These are phyloP conservation scores for Microbotryum violaceum DNA, from an alignment of 1,284 basidiomycete genomes.

Conservation along the genomic window DNA sequence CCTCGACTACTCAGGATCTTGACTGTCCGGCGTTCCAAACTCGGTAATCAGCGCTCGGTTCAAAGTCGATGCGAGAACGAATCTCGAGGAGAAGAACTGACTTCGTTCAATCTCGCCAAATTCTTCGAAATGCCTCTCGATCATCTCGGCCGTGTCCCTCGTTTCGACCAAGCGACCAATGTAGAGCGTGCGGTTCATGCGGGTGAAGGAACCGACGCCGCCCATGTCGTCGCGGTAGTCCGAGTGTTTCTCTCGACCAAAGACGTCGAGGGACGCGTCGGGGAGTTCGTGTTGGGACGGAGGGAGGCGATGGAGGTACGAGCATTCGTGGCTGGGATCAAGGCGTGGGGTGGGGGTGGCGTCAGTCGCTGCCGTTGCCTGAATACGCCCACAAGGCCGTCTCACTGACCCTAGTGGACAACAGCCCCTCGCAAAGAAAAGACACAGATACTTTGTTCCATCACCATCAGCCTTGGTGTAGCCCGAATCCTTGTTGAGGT, in stretches of 20 bases:
- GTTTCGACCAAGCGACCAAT: slow-evolving; percentile 90
- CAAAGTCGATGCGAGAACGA: no score
- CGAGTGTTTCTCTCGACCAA: slow-evolving; percentile 92
- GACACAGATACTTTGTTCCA: slow-evolving; percentile 82
- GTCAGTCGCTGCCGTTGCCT: background rate
- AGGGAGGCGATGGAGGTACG: slow-evolving; percentile 82
- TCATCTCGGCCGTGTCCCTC: slow-evolving; percentile 71
- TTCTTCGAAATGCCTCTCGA: slow-evolving; percentile 86
- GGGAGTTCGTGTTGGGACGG: slow-evolving; percentile 62
- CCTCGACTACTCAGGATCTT: slow-evolving; percentile 87
- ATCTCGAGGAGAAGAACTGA: slow-evolving; percentile 45
- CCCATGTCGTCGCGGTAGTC: slow-evolving; percentile 99
- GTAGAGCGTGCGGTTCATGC: slow-evolving; percentile 90
- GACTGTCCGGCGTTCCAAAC: slow-evolving; percentile 47
- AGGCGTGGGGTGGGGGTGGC: background rate
- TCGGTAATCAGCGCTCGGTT: background rate
- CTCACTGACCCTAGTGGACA: slow-evolving; percentile 73
- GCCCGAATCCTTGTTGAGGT: slow-evolving; percentile 79
- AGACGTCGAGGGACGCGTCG: slow-evolving; percentile 91
- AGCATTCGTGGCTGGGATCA: slow-evolving; percentile 70
- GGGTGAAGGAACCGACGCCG: slow-evolving; percentile 89
- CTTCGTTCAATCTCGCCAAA: slow-evolving; percentile 94
- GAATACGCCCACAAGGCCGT: no score
- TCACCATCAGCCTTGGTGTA: slow-evolving; percentile 88
- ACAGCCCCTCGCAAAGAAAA: slow-evolving; percentile 92